Evolutionary conservation across 169 alveolate species (phyloP).

Genomic region (Ichthyophthirius multifiliis): DNA sequence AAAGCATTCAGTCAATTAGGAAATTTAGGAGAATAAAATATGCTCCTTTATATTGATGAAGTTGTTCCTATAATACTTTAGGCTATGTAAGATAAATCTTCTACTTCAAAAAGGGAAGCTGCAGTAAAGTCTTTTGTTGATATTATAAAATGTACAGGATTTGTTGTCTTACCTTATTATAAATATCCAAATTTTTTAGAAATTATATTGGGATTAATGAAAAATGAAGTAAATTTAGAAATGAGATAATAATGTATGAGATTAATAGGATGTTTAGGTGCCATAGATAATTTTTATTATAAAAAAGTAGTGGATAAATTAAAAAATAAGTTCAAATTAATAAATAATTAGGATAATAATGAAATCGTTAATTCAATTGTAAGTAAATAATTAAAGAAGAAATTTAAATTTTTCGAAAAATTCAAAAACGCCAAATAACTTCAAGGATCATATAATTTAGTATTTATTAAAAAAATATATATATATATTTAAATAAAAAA

Average conservation of each 20-base stretch:
- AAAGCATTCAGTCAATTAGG: slow-evolving; percentile 62
- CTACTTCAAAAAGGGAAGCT: slow-evolving; percentile 65
- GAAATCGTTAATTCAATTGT: neutral
- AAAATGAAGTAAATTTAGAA: slow-evolving; percentile 20
- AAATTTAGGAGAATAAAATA: slow-evolving; percentile 44
- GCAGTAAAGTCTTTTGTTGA: slow-evolving; percentile 54
- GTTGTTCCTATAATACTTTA: slow-evolving; percentile 53
- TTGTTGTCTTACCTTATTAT: slow-evolving; percentile 66
- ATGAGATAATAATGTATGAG: slow-evolving; percentile 36
- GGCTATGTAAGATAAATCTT: slow-evolving; percentile 59
- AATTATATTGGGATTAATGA: slow-evolving; percentile 5
- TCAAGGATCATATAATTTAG: neutral
- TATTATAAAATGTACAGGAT: slow-evolving; percentile 65
- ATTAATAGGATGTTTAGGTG: slow-evolving; percentile 34
- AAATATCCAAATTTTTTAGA: slow-evolving; percentile 20
- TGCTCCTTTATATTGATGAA: slow-evolving; percentile 52
- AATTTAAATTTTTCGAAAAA: slow-evolving; percentile 19
- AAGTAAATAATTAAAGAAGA: neutral
- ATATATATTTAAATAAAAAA: neutral
- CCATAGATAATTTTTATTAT: slow-evolving; percentile 34
- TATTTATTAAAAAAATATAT: neutral
- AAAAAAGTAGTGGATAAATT: slow-evolving; percentile 27
- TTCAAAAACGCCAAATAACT: slow-evolving; percentile 2
- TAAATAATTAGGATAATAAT: neutral
- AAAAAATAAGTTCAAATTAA: neutral